Percentiles rank a stretch among this genome's conserved stretches.
Conservation (phyloP, 495 filamentous ascomycete genomes). For the Penicillium steckii region DNA sequence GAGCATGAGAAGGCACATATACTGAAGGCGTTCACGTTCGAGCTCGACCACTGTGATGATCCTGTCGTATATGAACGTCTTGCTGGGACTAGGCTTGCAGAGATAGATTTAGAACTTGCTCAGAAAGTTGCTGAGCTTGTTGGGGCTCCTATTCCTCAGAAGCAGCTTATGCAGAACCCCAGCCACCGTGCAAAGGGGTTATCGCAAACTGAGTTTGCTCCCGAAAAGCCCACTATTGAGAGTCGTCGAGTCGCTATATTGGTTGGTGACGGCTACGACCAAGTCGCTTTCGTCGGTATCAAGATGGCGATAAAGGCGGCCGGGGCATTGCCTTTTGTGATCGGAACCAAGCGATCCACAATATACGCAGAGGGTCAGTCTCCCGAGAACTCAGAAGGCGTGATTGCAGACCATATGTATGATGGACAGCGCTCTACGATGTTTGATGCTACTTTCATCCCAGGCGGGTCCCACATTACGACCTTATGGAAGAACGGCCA, state of each 20-base stretch:
- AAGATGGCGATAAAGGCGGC: slow-evolving; percentile 59
- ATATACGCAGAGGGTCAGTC: no score
- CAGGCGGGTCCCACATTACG: slow-evolving; percentile 68
- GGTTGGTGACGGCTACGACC: slow-evolving; percentile 79
- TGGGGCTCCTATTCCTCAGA: slow-evolving; percentile 59
- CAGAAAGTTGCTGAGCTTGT: slow-evolving; percentile 67
- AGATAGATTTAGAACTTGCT: slow-evolving; percentile 72
- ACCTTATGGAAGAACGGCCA: slow-evolving; percentile 69
- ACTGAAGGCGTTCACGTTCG: slow-evolving; percentile 69
- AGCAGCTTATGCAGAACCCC: slow-evolving; percentile 57
- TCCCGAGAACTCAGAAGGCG: no score
- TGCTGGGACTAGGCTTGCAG: slow-evolving; percentile 62
- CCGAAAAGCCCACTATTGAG: slow-evolving; percentile 61
- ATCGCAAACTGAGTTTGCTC: slow-evolving; percentile 66
- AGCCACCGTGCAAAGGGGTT: slow-evolving; percentile 63
- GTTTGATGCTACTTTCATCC: slow-evolving; percentile 81
- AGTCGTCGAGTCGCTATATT: slow-evolving; percentile 76
- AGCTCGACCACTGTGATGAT: slow-evolving; percentile 89
- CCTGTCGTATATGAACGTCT: slow-evolving; percentile 75
- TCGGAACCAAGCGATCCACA: slow-evolving; percentile 58
- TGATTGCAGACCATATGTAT: slow-evolving; percentile 64
- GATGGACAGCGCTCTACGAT: slow-evolving; percentile 81
- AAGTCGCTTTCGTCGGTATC: slow-evolving; percentile 59
- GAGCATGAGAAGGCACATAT: slow-evolving; percentile 69
- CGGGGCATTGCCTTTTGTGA: slow-evolving; percentile 67